Percentiles rank a stretch among this genome's conserved stretches.
Evolutionary conservation across 371 early-diverging fungal species (phyloP).

Genomic region (Mortierella sp.): DNA sequence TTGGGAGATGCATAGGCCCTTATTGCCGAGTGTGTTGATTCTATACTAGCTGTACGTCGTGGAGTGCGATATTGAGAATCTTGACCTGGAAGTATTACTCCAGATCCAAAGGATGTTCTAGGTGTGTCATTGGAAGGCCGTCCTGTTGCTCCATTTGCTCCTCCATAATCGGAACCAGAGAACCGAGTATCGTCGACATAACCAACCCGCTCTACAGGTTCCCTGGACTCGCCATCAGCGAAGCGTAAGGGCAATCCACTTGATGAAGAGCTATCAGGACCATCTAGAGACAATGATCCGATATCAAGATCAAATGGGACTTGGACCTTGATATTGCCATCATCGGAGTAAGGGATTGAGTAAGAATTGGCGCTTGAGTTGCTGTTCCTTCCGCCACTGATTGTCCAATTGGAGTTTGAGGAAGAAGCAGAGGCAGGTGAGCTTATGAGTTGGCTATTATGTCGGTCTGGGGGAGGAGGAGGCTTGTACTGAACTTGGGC

Average conservation of each 20-base stretch:
- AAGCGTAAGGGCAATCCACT: slow-evolving; percentile 34
- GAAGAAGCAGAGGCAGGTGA: slow-evolving; percentile 29
- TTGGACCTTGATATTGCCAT: slow-evolving; percentile 33
- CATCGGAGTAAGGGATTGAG: not conserved
- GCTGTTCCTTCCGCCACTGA: not conserved
- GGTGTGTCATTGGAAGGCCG: not conserved
- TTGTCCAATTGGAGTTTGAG: slow-evolving; percentile 13
- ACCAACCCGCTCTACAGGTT: slow-evolving; percentile 42
- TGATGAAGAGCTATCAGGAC: not conserved
- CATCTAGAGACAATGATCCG: slow-evolving; percentile 19
- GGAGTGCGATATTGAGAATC: slow-evolving; percentile 2
- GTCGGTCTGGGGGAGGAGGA: slow-evolving; percentile 11
- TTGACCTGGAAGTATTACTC: slow-evolving; percentile 2
- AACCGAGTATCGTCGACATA: slow-evolving; percentile 47
- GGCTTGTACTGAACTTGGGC: not conserved
- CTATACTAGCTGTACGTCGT: slow-evolving; percentile 25
- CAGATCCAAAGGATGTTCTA: not conserved
- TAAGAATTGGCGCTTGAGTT: not conserved
- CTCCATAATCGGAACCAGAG: slow-evolving; percentile 43
- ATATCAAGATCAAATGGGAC: slow-evolving; percentile 50
- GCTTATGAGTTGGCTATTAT: slow-evolving; percentile 4
- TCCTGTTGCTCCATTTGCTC: slow-evolving; percentile 10
- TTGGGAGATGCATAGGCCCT: slow-evolving; percentile 43
- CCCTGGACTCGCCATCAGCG: slow-evolving; percentile 36
- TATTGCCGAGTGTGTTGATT: slow-evolving; percentile 34